phyloP scores from a whole-genome alignment of 108 stramenopile genomes.

The Cylindrotheca closterium region DNA sequence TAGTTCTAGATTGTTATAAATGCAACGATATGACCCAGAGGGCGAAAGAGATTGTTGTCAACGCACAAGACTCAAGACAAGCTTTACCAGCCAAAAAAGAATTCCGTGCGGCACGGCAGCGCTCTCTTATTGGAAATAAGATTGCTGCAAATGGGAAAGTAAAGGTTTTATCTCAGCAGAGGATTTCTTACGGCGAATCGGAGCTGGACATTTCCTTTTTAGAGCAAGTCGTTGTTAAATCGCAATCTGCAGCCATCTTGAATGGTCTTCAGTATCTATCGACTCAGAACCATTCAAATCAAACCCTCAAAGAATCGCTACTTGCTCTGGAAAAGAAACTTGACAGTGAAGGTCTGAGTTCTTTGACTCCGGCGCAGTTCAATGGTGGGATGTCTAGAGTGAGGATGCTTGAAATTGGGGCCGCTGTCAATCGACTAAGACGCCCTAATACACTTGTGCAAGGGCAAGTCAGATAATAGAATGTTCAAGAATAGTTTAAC shows the following conservation, averaged over 20 bases:
- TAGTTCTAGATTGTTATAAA: slow-evolving; percentile 90
- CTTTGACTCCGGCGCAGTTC: slow-evolving; percentile 61
- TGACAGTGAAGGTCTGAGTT: slow-evolving; percentile 56
- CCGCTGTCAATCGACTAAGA: slow-evolving; percentile 73
- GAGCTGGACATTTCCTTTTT: slow-evolving; percentile 69
- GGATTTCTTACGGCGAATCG: slow-evolving; percentile 76
- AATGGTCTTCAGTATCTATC: slow-evolving; percentile 64
- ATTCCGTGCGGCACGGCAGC: slow-evolving; percentile 48
- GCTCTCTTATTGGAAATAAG: slow-evolving; percentile 43
- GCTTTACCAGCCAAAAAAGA: background rate
- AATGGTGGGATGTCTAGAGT: slow-evolving; percentile 76
- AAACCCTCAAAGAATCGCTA: slow-evolving; percentile 43
- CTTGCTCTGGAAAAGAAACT: slow-evolving; percentile 43
- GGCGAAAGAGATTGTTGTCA: slow-evolving; percentile 77
- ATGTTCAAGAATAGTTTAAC: too few relatives aligned
- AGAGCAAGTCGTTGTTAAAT: slow-evolving; percentile 75
- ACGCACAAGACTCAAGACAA: slow-evolving; percentile 25
- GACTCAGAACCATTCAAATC: background rate
- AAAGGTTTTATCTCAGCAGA: slow-evolving; percentile 39
- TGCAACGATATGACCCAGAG: slow-evolving; percentile 80
- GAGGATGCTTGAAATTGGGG: slow-evolving; percentile 73
- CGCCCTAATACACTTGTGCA: slow-evolving; percentile 13
- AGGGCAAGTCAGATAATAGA: background rate
- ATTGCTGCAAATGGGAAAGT: slow-evolving; percentile 76
- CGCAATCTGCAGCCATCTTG: slow-evolving; percentile 74